Evolutionary conservation across 257 asterid genomes (phyloP).

Genomic region (Nyctanthes arbortristis): DNA sequence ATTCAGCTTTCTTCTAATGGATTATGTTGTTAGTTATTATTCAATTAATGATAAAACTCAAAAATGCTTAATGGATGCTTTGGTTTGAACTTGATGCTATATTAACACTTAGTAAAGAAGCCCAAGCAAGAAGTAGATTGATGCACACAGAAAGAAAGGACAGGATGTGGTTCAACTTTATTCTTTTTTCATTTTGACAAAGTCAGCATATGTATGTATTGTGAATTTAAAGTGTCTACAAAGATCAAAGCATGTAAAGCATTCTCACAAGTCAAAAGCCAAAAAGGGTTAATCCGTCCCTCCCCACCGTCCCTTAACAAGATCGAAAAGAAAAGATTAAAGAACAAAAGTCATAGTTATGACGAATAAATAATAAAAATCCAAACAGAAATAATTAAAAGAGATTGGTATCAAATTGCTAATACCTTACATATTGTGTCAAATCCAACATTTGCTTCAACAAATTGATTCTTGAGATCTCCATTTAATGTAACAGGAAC

Average conservation of each 20-base stretch:
- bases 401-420: not conserved
- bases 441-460: conserved; percentile 63
- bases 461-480: conserved; percentile 64
- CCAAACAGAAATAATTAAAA: not conserved
- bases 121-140: too few relatives aligned
- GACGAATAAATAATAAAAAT: not conserved
- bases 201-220: too few relatives aligned
- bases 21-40: too few relatives aligned
- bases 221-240: too few relatives aligned
- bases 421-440: conserved; percentile 65
- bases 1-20: not conserved
- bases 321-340: not conserved
- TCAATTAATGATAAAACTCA: too few relatives aligned
- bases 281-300: too few relatives aligned
- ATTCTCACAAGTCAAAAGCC: too few relatives aligned
- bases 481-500: conserved; percentile 68
- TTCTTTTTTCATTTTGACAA: too few relatives aligned
- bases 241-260: not conserved
- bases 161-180: too few relatives aligned
- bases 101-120: too few relatives aligned
- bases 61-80: too few relatives aligned
- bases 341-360: not conserved
- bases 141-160: too few relatives aligned
- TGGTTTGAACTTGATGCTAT: not conserved
- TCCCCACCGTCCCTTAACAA: not conserved